Evolutionary conservation across 2,329 filamentous ascomycete genomes (phyloP).

Genomic region (Coniochaeta ligniaria): DNA sequence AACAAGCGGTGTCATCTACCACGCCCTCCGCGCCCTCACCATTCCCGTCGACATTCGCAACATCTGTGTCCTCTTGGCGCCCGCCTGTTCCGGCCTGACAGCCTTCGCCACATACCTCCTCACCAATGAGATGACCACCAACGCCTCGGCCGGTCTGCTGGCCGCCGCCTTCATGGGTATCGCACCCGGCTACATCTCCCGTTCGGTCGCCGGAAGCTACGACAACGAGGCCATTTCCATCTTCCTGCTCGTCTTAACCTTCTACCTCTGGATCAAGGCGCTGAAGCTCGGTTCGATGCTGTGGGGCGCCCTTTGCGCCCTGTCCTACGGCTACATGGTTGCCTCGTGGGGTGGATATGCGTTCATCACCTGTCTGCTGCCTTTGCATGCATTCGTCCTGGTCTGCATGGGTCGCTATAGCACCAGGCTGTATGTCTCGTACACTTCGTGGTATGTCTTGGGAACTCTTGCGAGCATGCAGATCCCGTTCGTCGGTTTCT

Average conservation of each 20-base stretch:
- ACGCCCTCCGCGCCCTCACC: constrained; percentile 79
- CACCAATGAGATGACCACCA: constrained; percentile 95
- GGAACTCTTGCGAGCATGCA: constrained; percentile 98
- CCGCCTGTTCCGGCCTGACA: constrained; percentile 88
- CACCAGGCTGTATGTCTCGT: constrained; percentile 87
- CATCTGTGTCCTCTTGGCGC: constrained; percentile 94
- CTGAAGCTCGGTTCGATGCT: constrained; percentile 94
- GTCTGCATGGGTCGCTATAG: constrained; percentile 97
- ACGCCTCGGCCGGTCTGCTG: constrained; percentile 87
- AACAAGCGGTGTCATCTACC: constrained; percentile 94
- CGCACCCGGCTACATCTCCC: constrained; percentile 91
- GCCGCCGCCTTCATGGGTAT: constrained; percentile 97
- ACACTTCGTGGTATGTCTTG: constrained; percentile 96
- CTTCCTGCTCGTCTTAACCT: constrained; percentile 96
- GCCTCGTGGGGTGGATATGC: constrained; percentile 99
- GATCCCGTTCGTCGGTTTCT: constrained; percentile 96
- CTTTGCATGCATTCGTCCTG: constrained; percentile 87
- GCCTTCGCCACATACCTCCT: constrained; percentile 90
- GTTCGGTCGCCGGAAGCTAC: constrained; percentile 96
- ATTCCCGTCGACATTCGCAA: constrained; percentile 97
- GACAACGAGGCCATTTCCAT: constrained; percentile 99
- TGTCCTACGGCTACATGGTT: constrained; percentile 99
- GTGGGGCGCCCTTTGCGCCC: constrained; percentile 88
- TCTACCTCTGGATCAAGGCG: constrained; percentile 98
- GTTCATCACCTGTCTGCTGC: constrained; percentile 96